These are phyloP conservation scores for Priceomyces carsonii DNA, from an alignment of 805 yeast genomes.

Conservation along the genomic window DNA sequence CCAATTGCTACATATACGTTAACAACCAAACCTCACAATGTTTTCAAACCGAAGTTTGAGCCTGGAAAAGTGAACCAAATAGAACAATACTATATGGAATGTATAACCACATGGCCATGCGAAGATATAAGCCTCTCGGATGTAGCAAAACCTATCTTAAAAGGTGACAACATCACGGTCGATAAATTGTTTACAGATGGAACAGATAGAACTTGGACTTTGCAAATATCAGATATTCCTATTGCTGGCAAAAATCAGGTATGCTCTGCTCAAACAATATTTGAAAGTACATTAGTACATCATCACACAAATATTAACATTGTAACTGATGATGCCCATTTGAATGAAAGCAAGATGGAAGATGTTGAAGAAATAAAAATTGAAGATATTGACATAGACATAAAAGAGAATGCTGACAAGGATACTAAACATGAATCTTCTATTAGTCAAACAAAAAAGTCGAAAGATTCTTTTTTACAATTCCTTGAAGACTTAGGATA, in stretches of 20 bases:
- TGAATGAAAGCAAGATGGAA: constrained; percentile 7
- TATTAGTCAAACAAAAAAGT: no score
- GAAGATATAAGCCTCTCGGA: constrained; percentile 20
- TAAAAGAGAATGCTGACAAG: constrained; percentile 3
- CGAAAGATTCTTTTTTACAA: constrained; percentile 38
- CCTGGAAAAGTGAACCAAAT: constrained; percentile 60
- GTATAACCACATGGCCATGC: constrained; percentile 50
- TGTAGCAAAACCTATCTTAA: constrained; percentile 25
- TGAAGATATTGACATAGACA: neutral
- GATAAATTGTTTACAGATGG: constrained; percentile 26
- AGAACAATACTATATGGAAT: constrained; percentile 53
- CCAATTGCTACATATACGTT: constrained; percentile 49
- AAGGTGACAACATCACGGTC: constrained; percentile 22
- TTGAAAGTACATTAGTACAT: constrained; percentile 57
- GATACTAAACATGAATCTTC: constrained; percentile 2
- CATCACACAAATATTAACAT: constrained; percentile 41
- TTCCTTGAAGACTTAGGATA: constrained; percentile 71
- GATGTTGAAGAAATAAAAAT: constrained; percentile 5
- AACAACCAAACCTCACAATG: constrained; percentile 49
- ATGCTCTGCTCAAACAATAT: constrained; percentile 62
- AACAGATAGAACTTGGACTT: constrained; percentile 50
- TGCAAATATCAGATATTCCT: constrained; percentile 72
- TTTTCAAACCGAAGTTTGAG: constrained; percentile 53
- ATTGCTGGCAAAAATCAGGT: constrained; percentile 68
- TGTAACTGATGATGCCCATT: no score